These are phyloP conservation scores for Nectriaceae sp. DNA, from an alignment of 2,329 filamentous ascomycete species.

Conservation along the genomic window DNA sequence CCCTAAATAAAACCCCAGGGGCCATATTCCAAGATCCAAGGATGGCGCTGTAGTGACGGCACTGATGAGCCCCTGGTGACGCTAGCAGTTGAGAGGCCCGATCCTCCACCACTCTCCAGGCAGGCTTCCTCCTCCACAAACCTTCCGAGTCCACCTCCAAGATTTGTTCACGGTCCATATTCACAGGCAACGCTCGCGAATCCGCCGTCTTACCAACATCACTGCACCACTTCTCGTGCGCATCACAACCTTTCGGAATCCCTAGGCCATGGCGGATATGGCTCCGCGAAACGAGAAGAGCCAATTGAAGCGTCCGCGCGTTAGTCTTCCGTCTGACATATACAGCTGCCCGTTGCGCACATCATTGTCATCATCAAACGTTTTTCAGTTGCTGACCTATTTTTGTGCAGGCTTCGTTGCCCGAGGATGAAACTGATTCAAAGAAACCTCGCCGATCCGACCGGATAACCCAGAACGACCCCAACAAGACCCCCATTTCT, in stretches of 20 bases:
- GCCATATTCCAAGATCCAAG: no score
- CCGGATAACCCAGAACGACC: constrained; percentile 60
- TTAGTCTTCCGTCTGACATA: constrained; percentile 46
- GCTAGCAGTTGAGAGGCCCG: background rate
- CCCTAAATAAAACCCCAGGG: no score
- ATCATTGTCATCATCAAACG: constrained; percentile 6
- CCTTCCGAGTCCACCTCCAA: constrained; percentile 20
- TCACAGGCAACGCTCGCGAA: constrained; percentile 24
- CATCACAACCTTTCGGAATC: constrained; percentile 17
- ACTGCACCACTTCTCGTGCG: constrained; percentile 16
- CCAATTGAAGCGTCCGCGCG: constrained; percentile 80
- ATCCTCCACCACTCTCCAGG: constrained; percentile 11
- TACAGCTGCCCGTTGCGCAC: constrained; percentile 8
- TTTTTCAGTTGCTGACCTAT: constrained; percentile 25
- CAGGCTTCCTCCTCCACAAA: constrained; percentile 26
- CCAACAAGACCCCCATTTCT: constrained; percentile 59
- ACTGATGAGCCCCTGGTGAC: background rate
- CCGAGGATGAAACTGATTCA: constrained; percentile 63
- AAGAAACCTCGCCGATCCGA: constrained; percentile 86
- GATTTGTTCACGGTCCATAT: constrained; percentile 27
- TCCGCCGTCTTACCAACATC: constrained; percentile 5
- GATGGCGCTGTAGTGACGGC: no score
- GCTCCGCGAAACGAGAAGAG: constrained; percentile 71
- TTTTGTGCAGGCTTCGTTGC: constrained; percentile 60
- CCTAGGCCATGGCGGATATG: constrained; percentile 43